Evolutionary conservation across 441 rosid species (phyloP), one percentile per base, ranked within the genome.

Genomic region (Hypseocharis bilobata): DNA sequence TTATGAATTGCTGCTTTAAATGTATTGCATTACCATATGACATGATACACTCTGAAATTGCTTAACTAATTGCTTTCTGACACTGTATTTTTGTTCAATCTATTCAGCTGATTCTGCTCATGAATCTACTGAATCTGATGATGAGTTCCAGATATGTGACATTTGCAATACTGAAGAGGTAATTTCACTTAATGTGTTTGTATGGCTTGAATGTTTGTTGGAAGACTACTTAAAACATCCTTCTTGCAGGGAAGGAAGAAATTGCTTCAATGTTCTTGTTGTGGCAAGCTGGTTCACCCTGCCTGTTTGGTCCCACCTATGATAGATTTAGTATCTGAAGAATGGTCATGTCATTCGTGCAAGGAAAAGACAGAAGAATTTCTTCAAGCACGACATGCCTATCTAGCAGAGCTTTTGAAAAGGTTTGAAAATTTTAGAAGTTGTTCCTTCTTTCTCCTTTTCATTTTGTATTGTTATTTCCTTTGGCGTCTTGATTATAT

Each of bases 91-190:
- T 26, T 69, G 32, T 70, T 47, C 77, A 45, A 73, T 72, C 54
- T 64, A 74, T 80, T 86, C 88, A 93, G 99, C 86, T 77, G 97
- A 86, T 58, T 88, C 99, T 78, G 87, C 72, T 13, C 83, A 77
- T 32, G 96, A 86, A 61, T 88, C 97, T 69, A 71, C 83, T 57
- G 98, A 88, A 81, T 94, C 99, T 55, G 96, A 91, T 82, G 97
- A 94, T 29, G 99, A 94, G 84, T 94, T 91, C 85, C 99, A 91
- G 83, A 91, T 94, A 60, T 94, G 99, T 73, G 92, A 83, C 74
- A 83, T 94, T 62, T 94, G 97, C 85, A 94, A 80, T 69, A 69
- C 73, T 68, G 99, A 94, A 83, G 96, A 84, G 96, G 97, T 93
- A 85, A 74, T 49, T 42, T 72, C 14, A 78, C 68, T 63, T 64